Conservation (phyloP, 768 basidiomycete genomes). For the Baorangia bicolor region DNA sequence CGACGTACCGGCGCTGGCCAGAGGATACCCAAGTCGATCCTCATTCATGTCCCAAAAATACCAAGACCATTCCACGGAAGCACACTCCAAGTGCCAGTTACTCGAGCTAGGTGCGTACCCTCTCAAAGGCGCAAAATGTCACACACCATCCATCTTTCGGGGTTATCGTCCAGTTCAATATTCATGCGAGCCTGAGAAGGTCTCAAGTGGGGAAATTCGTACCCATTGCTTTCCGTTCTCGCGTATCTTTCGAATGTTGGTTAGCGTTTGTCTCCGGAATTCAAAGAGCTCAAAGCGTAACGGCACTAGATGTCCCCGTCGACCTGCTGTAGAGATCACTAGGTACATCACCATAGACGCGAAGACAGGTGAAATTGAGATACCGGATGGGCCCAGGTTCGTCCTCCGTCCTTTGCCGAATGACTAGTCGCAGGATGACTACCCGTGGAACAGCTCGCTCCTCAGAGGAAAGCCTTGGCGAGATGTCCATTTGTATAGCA, state of each 20-base stretch:
- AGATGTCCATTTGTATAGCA: slow-evolving; percentile 27
- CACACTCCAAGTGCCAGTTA: slow-evolving; percentile 48
- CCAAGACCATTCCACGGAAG: not conserved
- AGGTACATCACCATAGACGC: slow-evolving; percentile 48
- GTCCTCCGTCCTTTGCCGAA: slow-evolving; percentile 20
- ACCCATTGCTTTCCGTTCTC: slow-evolving; percentile 71
- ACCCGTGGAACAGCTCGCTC: slow-evolving; percentile 28
- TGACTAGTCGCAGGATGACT: slow-evolving; percentile 1
- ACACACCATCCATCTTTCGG: slow-evolving; percentile 3
- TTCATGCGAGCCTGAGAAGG: slow-evolving; percentile 48
- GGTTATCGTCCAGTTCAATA: slow-evolving; percentile 48
- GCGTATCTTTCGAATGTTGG: slow-evolving; percentile 72
- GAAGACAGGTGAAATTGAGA: slow-evolving; percentile 48
- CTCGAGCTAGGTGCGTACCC: slow-evolving; percentile 51
- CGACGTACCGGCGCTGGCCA: not conserved
- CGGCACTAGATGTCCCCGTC: slow-evolving; percentile 55
- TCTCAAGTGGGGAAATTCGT: slow-evolving; percentile 21
- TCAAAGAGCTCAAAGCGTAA: slow-evolving; percentile 3
- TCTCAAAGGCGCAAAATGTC: not conserved
- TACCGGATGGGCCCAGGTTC: slow-evolving; percentile 45
- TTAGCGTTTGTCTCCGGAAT: slow-evolving; percentile 5
- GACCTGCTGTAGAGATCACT: slow-evolving; percentile 72
- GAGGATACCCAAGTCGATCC: not conserved
- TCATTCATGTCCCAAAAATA: slow-evolving; percentile 4
- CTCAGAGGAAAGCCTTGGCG: slow-evolving; percentile 35